Evolutionary conservation across 2,329 filamentous ascomycete genomes (phyloP).

Genomic region (Fusarium sp.): DNA sequence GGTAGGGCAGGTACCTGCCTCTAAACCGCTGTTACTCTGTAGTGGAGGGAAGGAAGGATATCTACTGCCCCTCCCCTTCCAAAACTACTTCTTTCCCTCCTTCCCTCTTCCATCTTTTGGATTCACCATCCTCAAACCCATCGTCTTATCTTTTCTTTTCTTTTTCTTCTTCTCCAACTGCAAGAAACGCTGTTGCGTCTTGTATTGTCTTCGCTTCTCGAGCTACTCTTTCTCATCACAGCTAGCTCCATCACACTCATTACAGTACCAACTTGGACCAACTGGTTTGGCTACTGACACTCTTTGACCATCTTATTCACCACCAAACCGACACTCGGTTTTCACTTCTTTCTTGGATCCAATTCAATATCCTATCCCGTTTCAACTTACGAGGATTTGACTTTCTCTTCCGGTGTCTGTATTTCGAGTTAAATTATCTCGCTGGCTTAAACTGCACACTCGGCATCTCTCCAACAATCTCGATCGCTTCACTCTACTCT

Average conservation of each 20-base stretch:
- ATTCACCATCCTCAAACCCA: conserved; percentile 36
- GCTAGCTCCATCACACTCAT: conserved; percentile 48
- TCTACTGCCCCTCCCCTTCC: conserved; percentile 45
- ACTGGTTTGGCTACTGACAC: conserved; percentile 69
- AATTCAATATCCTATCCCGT: conserved; percentile 18
- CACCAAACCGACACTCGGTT: conserved; percentile 26
- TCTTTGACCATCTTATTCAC: conserved; percentile 53
- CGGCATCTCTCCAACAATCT: conserved; percentile 35
- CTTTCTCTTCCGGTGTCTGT: conserved; percentile 36
- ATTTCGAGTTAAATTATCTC: conserved; percentile 43
- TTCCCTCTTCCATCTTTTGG: conserved; percentile 35
- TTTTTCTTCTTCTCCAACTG: conserved; percentile 39
- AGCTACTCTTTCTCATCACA: conserved; percentile 53
- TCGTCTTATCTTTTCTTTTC: conserved; percentile 36
- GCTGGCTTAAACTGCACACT: conserved; percentile 41
- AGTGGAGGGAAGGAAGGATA: conserved; percentile 22
- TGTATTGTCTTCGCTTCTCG: conserved; percentile 46
- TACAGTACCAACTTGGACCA: conserved; percentile 55
- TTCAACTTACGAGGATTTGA: conserved; percentile 11
- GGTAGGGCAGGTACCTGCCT: neutral
- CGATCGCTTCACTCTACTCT: conserved; percentile 31
- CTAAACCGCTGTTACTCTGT: neutral
- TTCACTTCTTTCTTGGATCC: conserved; percentile 11
- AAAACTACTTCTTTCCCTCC: conserved; percentile 41
- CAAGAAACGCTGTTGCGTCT: conserved; percentile 46